Evolutionary conservation across 371 early-diverging fungal genomes (phyloP).

Genomic region (Polyrhizophydium stewartii): DNA sequence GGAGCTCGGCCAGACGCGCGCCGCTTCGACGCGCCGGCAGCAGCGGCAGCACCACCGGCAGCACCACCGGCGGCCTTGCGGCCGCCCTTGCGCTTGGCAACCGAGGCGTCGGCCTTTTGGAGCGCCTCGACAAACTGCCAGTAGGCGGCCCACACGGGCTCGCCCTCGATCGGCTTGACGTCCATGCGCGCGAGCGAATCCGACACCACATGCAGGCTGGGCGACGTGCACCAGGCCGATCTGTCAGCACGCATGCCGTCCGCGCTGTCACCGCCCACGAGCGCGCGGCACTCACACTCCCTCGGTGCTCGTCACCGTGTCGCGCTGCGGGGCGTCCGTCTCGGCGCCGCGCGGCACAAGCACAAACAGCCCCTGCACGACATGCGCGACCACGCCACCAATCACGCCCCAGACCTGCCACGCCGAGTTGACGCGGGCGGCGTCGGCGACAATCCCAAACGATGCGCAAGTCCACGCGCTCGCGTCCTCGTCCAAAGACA

Average conservation of each 20-base stretch:
- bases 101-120: constrained; percentile 26
- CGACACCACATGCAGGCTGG: constrained; percentile 1
- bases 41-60: too few species aligned
- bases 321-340: too few species aligned
- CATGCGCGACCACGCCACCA: constrained; percentile 22
- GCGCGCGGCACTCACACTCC: neutral
- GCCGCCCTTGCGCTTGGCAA: neutral
- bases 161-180: constrained; percentile 23
- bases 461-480: neutral
- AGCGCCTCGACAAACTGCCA: constrained; percentile 25
- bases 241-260: neutral
- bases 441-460: neutral
- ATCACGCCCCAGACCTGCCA: constrained; percentile 29
- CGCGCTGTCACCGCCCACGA: neutral
- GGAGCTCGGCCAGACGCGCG: too few species aligned
- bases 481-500: neutral
- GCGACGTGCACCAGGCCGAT: neutral
- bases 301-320: neutral
- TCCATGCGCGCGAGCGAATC: constrained; percentile 10
- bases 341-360: too few species aligned
- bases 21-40: too few species aligned
- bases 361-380: constrained; percentile 13
- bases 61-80: neutral
- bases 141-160: constrained; percentile 22
- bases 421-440: constrained; percentile 18